These are phyloP conservation scores for Penicillium polonicum DNA, from an alignment of 2,329 filamentous ascomycete species.

Conservation along the genomic window DNA sequence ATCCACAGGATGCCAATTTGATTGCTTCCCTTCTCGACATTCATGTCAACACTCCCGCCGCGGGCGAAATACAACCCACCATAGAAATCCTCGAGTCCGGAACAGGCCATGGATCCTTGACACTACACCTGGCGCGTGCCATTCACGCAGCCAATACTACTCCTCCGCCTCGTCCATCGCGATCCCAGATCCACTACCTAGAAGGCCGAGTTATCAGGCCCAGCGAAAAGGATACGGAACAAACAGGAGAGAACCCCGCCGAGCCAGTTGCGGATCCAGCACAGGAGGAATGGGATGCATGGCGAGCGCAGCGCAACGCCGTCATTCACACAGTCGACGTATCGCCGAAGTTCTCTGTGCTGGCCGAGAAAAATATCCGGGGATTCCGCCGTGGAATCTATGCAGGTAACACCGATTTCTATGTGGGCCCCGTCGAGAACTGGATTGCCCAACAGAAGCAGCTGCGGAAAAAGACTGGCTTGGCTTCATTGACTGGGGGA, in stretches of 20 bases:
- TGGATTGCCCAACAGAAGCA: constrained; percentile 59
- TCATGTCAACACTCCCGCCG: constrained; percentile 53
- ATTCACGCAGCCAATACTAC: constrained; percentile 70
- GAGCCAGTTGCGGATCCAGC: constrained; percentile 15
- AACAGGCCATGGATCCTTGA: constrained; percentile 79
- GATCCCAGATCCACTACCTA: constrained; percentile 34
- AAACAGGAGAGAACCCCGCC: constrained; percentile 8
- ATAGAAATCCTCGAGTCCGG: constrained; percentile 81
- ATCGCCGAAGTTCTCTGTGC: constrained; percentile 59
- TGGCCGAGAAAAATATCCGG: constrained; percentile 64
- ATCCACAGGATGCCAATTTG: constrained; percentile 70
- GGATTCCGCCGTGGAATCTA: constrained; percentile 71
- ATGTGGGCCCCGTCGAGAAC: constrained; percentile 63
- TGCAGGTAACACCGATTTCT: constrained; percentile 68
- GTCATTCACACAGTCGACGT: constrained; percentile 75
- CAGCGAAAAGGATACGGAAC: constrained; percentile 24
- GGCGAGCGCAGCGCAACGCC: constrained; percentile 58
- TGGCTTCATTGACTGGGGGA: constrained; percentile 18
- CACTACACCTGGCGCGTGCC: constrained; percentile 70
- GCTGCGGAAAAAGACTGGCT: constrained; percentile 30
- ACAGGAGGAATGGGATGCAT: constrained; percentile 46
- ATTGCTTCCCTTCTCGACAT: constrained; percentile 77
- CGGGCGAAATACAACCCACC: constrained; percentile 39
- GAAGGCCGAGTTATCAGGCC: constrained; percentile 25
- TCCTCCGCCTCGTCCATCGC: constrained; percentile 45